Evolutionary conservation across 192 early-diverging fungal genomes (phyloP), one percentile per base, ranked within the genome.

Genomic region (Entomortierella parvispora): DNA sequence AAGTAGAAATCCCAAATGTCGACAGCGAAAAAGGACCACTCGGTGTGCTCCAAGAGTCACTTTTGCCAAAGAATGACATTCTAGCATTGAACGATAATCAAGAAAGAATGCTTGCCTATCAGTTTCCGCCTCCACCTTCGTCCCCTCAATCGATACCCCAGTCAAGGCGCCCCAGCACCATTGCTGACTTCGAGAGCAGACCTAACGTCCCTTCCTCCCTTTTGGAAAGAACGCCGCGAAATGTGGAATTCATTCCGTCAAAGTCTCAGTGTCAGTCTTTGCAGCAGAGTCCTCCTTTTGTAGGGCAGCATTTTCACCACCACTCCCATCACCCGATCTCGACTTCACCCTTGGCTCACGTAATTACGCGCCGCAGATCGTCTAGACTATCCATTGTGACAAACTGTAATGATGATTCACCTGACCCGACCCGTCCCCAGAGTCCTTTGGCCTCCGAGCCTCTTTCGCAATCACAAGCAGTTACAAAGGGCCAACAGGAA

Each of bases 321-420:
- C 59, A 67, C 25, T 23, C 52, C 31, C 65, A 67, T 22, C 42
- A 22, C 6, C 58, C 72, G 20, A 48, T 76, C 32, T 76, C 72
- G 31, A 76, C 72, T 22, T 76, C 72, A 10, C 72, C 72, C 2
- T 51, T 76, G 31, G 65, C 72, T 0, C 72, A 65, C n/a, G 72
- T 76, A 3, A 68, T 76, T 37, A 76, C 72, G 1, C 65, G 72
- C 11, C 59, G 72, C 12, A 42, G 72, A 58, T 76, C 72, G 1
- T 76, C 72, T 18, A 26, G 72, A 23, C 65, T 76, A 8, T 76
- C 72, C 33, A 76, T 76, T 23, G 72, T 76, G 11, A 76, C 68
- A 65, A 76, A 40, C 15, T 76, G 72, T 25, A 67, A 76, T 26
- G 69, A 71, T 32, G 65, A 65, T 31, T 76, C 72, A 18, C 72